Percentiles rank a stretch among this genome's conserved stretches.
Conservation (phyloP, 352 stramenopile genomes). For the Aphanomyces euteiches region DNA sequence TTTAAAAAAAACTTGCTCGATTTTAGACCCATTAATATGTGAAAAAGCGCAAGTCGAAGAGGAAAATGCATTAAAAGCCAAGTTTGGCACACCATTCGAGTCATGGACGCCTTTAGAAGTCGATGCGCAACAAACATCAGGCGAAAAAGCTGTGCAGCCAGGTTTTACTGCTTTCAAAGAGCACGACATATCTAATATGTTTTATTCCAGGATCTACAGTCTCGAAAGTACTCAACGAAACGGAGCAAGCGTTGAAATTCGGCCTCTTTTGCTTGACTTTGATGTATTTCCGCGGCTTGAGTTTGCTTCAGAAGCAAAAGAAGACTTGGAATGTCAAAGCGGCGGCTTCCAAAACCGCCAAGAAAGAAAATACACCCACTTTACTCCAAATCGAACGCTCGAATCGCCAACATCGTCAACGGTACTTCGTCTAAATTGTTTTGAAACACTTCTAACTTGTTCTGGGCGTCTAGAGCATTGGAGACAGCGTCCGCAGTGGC, state of each 20-base stretch:
- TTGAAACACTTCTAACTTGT: too few species aligned
- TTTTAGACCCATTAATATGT: not conserved
- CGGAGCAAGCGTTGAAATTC: slow-evolving; percentile 93
- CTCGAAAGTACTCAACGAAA: slow-evolving; percentile 71
- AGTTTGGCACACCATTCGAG: slow-evolving; percentile 44
- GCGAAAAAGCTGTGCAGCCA: slow-evolving; percentile 55
- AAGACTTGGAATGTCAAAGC: slow-evolving; percentile 50
- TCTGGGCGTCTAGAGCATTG: not conserved
- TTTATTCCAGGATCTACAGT: slow-evolving; percentile 45
- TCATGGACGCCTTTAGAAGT: slow-evolving; percentile 78
- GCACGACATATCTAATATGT: too few species aligned
- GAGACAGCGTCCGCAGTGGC: slow-evolving; percentile 48
- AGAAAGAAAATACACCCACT: slow-evolving; percentile 40
- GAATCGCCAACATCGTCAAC: not conserved
- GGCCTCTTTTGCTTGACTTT: slow-evolving; percentile 94
- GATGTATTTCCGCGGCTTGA: slow-evolving; percentile 94
- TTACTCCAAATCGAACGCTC: slow-evolving; percentile 47
- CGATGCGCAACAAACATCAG: slow-evolving; percentile 47
- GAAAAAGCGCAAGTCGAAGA: slow-evolving; percentile 19
- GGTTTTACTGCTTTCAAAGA: not conserved
- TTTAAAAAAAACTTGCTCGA: not conserved
- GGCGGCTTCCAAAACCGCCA: not conserved
- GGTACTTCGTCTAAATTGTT: not conserved
- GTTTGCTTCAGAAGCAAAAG: slow-evolving; percentile 83
- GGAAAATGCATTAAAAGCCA: slow-evolving; percentile 3